phyloP scores from a whole-genome alignment of 1,139 yeast genomes.

The Hyphopichia fennica region DNA sequence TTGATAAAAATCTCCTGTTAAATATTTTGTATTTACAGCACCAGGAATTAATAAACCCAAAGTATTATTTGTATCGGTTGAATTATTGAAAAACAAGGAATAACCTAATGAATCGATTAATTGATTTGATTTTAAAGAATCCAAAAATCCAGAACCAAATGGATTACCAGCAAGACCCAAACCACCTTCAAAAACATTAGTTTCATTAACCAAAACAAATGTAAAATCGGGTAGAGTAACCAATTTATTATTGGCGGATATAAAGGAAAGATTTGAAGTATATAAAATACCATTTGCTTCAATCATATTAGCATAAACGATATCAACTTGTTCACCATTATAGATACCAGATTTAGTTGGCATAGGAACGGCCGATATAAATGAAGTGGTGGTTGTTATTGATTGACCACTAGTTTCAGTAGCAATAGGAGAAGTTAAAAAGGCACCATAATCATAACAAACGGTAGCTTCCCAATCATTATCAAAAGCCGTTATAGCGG shows the following conservation, averaged over 20 bases:
- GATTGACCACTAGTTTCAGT: not conserved
- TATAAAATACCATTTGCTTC: conserved; percentile 26
- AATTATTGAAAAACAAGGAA: conserved; percentile 49
- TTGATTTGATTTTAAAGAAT: conserved; percentile 27
- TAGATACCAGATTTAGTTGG: conserved; percentile 5
- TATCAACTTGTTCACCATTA: conserved; percentile 15
- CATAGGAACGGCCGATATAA: not conserved
- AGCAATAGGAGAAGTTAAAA: not conserved
- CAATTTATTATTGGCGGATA: conserved; percentile 11
- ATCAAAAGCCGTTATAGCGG: conserved; percentile 9
- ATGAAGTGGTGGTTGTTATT: not conserved
- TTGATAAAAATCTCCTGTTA: conserved; percentile 44
- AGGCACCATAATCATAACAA: not conserved
- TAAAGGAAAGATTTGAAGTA: conserved; percentile 23
- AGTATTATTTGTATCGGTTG: conserved; percentile 11
- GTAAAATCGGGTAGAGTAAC: conserved; percentile 23
- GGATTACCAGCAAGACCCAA: conserved; percentile 53
- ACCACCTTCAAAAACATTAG: conserved; percentile 31
- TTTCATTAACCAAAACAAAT: conserved; percentile 24
- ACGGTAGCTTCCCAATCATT: not conserved
- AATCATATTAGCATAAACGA: conserved; percentile 31
- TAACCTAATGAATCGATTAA: conserved; percentile 50
- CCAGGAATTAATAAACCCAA: conserved; percentile 57
- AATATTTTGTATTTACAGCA: conserved; percentile 50
- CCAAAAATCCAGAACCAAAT: conserved; percentile 43